Evolutionary conservation across 345 rosid genomes (phyloP).

Genomic region (Passiflora organensis): DNA sequence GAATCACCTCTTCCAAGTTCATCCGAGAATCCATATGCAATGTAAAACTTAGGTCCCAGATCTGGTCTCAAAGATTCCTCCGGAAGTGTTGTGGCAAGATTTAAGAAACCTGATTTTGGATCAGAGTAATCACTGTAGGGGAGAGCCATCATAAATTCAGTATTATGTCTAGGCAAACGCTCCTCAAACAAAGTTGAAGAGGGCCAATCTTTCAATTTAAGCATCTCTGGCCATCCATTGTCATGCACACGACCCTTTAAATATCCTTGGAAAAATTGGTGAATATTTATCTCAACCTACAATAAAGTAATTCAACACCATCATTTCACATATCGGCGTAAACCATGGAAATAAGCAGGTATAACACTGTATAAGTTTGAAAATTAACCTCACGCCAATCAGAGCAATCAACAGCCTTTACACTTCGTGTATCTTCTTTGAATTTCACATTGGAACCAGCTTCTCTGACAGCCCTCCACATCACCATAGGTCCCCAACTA

Average conservation of each 20-base stretch:
- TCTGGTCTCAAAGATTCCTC: not conserved
- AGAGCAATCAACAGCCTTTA: constrained; percentile 2
- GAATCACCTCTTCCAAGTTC: constrained; percentile 17
- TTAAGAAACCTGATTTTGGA: constrained; percentile 1
- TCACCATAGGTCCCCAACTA: constrained; percentile 7
- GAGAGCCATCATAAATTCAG: constrained; percentile 1
- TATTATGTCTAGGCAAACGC: constrained; percentile 8
- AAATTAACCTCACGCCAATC: constrained; percentile 3
- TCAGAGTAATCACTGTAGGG: constrained; percentile 4
- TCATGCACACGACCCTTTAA: not conserved
- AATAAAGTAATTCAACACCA: not conserved
- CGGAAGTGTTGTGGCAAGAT: constrained; percentile 7
- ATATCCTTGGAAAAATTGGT: constrained; percentile 8
- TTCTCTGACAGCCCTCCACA: constrained; percentile 2
- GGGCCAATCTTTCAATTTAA: constrained; percentile 11
- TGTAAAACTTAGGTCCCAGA: constrained; percentile 12
- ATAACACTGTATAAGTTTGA: not conserved
- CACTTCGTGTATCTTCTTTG: not conserved
- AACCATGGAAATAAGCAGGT: not conserved
- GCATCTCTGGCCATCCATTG: constrained; percentile 2
- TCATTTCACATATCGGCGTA: not conserved
- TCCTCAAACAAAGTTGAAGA: constrained; percentile 11
- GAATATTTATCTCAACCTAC: constrained; percentile 9
- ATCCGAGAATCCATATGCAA: constrained; percentile 10
- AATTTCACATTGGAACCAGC: not conserved